Percentiles rank a stretch among this genome's conserved stretches.
phyloP scores from a whole-genome alignment of 352 stramenopile genomes.

The Aphanomyces cochlioides region DNA sequence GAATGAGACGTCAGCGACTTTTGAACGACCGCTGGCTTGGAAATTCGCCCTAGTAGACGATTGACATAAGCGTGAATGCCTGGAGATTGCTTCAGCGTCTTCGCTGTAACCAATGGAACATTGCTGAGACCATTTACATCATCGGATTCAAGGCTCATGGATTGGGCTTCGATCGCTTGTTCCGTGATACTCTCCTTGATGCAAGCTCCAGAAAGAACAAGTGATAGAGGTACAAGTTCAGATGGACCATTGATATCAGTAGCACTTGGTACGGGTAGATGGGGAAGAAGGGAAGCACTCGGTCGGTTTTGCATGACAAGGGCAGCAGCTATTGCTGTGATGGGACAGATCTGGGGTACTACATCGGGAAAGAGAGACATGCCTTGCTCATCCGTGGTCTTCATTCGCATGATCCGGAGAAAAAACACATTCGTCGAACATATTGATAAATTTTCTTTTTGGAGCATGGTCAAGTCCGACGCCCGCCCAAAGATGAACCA shows the following conservation, averaged over 20 bases:
- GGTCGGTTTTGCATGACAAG: conserved; percentile 31
- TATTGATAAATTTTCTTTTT: conserved; percentile 32
- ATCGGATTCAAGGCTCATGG: neutral
- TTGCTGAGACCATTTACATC: neutral
- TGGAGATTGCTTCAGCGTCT: neutral
- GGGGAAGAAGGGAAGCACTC: conserved; percentile 11
- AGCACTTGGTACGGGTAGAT: conserved; percentile 15
- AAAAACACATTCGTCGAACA: conserved; percentile 32
- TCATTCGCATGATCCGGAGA: conserved; percentile 35
- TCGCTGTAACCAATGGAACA: neutral
- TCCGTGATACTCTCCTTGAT: neutral
- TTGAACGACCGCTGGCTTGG: neutral
- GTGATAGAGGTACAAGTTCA: neutral
- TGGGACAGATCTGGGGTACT: conserved; percentile 30
- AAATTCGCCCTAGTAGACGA: conserved; percentile 30
- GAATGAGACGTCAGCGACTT: conserved; percentile 33
- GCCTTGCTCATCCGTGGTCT: conserved; percentile 36
- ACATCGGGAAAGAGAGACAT: conserved; percentile 36
- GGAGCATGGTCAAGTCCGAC: conserved; percentile 32
- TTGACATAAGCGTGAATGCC: conserved; percentile 34
- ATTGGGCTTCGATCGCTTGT: neutral
- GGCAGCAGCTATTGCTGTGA: conserved; percentile 30
- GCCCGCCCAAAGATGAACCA: conserved; percentile 42
- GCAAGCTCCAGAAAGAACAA: no score
- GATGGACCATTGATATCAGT: neutral